These are phyloP conservation scores for Novymonas esmeraldas DNA, from an alignment of 208 protist genomes.

Conservation along the genomic window DNA sequence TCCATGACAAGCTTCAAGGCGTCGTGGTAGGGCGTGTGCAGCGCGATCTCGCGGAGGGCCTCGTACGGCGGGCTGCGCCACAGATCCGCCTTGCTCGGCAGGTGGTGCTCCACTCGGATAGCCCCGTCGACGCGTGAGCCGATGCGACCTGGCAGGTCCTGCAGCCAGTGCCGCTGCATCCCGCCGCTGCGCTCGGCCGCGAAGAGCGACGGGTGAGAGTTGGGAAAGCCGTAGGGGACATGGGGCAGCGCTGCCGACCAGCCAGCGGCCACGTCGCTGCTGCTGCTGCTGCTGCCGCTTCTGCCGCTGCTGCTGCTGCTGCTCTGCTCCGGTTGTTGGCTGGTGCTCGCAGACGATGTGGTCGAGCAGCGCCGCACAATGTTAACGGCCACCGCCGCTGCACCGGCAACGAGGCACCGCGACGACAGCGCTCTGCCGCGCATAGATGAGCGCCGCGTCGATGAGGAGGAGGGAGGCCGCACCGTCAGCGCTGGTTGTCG, in stretches of 20 bases:
- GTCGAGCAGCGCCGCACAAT: too few species aligned
- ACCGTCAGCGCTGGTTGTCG: too few species aligned
- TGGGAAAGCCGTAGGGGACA: conserved; percentile 50
- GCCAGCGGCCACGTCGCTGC: neutral
- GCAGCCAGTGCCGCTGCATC: conserved; percentile 58
- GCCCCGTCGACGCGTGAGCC: neutral
- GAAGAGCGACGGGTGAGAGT: conserved; percentile 25
- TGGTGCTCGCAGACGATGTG: neutral
- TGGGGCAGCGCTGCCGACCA: conserved; percentile 35
- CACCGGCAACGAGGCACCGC: too few species aligned
- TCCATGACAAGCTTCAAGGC: conserved; percentile 72
- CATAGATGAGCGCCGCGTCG: too few species aligned
- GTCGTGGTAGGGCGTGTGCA: conserved; percentile 62
- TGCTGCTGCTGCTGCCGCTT: neutral
- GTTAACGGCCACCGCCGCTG: too few species aligned
- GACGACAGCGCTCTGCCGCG: too few species aligned
- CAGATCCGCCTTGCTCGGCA: conserved; percentile 67
- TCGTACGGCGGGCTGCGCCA: conserved; percentile 68
- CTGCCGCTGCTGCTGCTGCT: neutral
- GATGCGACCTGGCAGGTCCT: conserved; percentile 9
- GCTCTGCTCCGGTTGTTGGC: neutral
- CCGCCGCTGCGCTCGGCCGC: conserved; percentile 57
- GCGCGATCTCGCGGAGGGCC: conserved; percentile 54
- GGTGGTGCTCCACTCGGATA: conserved; percentile 34
- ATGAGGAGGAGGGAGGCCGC: too few species aligned